Conservation (phyloP, 805 yeast species). For the Saccharomyces jurei region DNA sequence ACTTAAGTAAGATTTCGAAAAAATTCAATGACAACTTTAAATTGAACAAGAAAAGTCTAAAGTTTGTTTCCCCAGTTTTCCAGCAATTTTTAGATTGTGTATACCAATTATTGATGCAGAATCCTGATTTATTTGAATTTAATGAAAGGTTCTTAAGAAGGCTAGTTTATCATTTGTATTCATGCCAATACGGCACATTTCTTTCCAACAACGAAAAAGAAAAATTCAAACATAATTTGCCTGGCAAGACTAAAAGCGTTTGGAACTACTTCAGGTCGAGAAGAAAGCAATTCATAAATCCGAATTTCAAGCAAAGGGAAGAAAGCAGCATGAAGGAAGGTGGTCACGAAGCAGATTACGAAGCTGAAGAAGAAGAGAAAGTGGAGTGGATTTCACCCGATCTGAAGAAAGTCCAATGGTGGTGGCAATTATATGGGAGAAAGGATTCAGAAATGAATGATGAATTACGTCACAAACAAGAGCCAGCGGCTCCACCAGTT, state of each 20-base stretch:
- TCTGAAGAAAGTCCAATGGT: conserved; percentile 54
- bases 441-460: conserved; percentile 58
- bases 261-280: conserved; percentile 92
- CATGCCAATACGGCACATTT: conserved; percentile 93
- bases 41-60: conserved; percentile 37
- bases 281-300: conserved; percentile 56
- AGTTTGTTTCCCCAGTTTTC: conserved; percentile 80
- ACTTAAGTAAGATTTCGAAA: not conserved
- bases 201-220: conserved; percentile 69
- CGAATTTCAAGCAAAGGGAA: conserved; percentile 27
- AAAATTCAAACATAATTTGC: conserved; percentile 36
- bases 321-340: conserved; percentile 5
- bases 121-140: conserved; percentile 71
- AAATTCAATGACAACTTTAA: conserved; percentile 35
- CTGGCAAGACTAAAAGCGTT: conserved; percentile 57
- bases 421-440: conserved; percentile 81
- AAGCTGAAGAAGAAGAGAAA: conserved; percentile 19
- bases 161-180: conserved; percentile 76
- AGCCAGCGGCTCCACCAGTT: not conserved
- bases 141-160: conserved; percentile 83
- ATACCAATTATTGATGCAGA: conserved; percentile 66
- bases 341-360: conserved; percentile 24
- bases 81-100: conserved; percentile 91
- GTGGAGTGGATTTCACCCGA: conserved; percentile 44
- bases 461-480: not conserved